phyloP scores from a whole-genome alignment of 495 filamentous ascomycete genomes.

The Aspergillus ellipticus region DNA sequence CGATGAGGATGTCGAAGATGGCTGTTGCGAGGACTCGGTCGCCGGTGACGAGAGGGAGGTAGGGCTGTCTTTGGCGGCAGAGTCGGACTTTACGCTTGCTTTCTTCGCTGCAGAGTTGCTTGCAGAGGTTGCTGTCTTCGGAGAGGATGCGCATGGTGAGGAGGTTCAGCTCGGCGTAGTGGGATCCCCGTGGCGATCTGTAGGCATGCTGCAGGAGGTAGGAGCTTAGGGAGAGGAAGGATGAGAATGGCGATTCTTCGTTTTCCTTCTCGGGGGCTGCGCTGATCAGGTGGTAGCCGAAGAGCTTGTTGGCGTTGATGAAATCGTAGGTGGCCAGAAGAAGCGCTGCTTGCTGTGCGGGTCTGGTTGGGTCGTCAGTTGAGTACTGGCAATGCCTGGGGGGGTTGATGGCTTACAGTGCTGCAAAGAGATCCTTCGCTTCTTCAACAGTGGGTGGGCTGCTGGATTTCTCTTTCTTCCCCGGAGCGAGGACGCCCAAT shows the following conservation, averaged over 20 bases:
- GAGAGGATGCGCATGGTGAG: conserved; percentile 81
- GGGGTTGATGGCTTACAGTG: conserved; percentile 48
- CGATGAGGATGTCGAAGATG: conserved; percentile 80
- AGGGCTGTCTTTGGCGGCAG: conserved; percentile 86
- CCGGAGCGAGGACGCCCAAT: conserved; percentile 69
- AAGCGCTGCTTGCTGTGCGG: conserved; percentile 70
- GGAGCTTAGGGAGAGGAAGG: conserved; percentile 83
- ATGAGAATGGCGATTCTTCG: conserved; percentile 71
- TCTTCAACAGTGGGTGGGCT: conserved; percentile 61
- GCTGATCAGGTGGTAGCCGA: conserved; percentile 79
- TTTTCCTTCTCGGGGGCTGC: conserved; percentile 56
- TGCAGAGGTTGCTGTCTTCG: conserved; percentile 82
- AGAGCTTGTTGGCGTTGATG: conserved; percentile 89
- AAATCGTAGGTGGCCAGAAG: conserved; percentile 91
- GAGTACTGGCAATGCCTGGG: conserved; percentile 16
- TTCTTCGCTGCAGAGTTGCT: conserved; percentile 79
- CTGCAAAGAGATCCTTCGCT: conserved; percentile 71
- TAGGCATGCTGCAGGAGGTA: conserved; percentile 94
- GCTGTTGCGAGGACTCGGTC: conserved; percentile 69
- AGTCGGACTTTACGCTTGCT: conserved; percentile 71
- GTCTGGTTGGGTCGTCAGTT: conserved; percentile 48
- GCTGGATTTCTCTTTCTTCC: conserved; percentile 50
- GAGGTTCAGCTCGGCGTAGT: conserved; percentile 79
- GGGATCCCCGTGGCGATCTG: conserved; percentile 67
- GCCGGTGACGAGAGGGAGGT: conserved; percentile 68